Percentiles rank a stretch among this genome's conserved stretches.
phyloP scores from a whole-genome alignment of 2,329 filamentous ascomycete species.

The Bipolaris zeicola region DNA sequence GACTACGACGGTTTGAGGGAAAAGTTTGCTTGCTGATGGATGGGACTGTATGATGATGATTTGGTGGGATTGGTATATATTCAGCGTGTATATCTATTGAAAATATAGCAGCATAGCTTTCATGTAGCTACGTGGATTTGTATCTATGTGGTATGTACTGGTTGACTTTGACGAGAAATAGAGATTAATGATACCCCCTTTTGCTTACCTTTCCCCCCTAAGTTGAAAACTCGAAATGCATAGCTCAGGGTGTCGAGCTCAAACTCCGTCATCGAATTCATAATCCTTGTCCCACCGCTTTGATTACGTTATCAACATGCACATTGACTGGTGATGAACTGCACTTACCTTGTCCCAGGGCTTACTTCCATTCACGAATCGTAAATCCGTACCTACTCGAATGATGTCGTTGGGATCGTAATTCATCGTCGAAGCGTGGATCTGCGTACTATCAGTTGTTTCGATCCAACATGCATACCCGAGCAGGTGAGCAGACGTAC shows the following conservation, averaged over 20 bases:
- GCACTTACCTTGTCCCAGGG: slow-evolving; percentile 56
- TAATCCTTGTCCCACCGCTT: slow-evolving; percentile 44
- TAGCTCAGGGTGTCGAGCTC: background rate
- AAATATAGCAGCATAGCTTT: background rate
- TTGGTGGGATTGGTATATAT: background rate
- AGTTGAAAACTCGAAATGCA: background rate
- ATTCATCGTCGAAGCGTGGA: slow-evolving; percentile 64
- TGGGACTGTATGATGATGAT: background rate
- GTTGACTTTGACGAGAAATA: background rate
- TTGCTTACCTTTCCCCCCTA: background rate
- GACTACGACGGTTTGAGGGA: no score
- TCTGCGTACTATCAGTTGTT: slow-evolving; percentile 43
- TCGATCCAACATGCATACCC: no score
- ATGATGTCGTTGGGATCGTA: slow-evolving; percentile 59
- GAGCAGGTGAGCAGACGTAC: slow-evolving; percentile 14
- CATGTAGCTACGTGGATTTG: background rate
- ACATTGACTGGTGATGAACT: no score
- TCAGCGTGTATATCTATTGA: background rate
- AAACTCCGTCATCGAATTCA: slow-evolving; percentile 38
- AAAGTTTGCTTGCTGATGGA: no score
- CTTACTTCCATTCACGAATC: slow-evolving; percentile 60
- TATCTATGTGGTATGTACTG: background rate
- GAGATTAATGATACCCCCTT: background rate
- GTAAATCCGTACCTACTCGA: slow-evolving; percentile 61
- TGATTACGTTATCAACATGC: slow-evolving; percentile 4